These are phyloP conservation scores for Phenoliferia sp. DNA, from an alignment of 1,284 basidiomycete genomes.

Conservation along the genomic window DNA sequence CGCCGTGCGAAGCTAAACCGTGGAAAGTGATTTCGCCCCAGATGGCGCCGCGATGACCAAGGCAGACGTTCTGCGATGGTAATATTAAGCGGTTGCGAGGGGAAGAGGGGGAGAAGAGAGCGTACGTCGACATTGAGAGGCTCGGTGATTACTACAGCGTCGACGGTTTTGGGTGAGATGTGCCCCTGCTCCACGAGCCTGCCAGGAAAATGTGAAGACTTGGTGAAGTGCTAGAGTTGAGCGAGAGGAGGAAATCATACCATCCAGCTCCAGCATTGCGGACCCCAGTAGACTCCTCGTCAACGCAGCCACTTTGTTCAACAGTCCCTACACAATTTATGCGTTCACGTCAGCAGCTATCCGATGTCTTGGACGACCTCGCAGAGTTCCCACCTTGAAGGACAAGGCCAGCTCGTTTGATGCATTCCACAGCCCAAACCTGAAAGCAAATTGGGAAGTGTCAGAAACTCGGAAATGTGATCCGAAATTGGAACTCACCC, in stretches of 20 bases:
- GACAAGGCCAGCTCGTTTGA: conserved; percentile 16
- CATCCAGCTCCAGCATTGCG: conserved; percentile 25
- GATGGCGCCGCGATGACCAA: conserved; percentile 21
- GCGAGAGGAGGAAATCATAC: too few species aligned
- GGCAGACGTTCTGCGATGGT: conserved; percentile 18
- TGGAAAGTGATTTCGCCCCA: conserved; percentile 28
- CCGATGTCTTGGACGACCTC: conserved; percentile 5
- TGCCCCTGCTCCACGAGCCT: conserved; percentile 21
- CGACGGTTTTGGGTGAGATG: conserved; percentile 18
- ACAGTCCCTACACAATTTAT: not conserved
- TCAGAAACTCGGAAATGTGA: not conserved
- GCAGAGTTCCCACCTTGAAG: conserved; percentile 11
- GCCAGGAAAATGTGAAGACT: too few species aligned
- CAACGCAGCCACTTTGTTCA: conserved; percentile 6
- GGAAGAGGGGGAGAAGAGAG: not conserved
- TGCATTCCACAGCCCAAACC: conserved; percentile 19
- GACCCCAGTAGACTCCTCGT: conserved; percentile 24
- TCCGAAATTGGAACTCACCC: not conserved
- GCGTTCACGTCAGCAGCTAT: not conserved
- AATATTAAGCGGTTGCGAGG: not conserved
- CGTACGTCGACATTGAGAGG: conserved; percentile 13
- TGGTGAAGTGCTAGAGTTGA: too few species aligned
- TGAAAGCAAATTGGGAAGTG: not conserved
- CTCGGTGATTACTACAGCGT: conserved; percentile 27
- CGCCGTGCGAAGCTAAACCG: conserved; percentile 18